A percentile compares a stretch with the other conserved stretches of the same genome.
Evolutionary conservation across 1,284 basidiomycete genomes (phyloP).

Genomic region (Apiotrichum brassicae): DNA sequence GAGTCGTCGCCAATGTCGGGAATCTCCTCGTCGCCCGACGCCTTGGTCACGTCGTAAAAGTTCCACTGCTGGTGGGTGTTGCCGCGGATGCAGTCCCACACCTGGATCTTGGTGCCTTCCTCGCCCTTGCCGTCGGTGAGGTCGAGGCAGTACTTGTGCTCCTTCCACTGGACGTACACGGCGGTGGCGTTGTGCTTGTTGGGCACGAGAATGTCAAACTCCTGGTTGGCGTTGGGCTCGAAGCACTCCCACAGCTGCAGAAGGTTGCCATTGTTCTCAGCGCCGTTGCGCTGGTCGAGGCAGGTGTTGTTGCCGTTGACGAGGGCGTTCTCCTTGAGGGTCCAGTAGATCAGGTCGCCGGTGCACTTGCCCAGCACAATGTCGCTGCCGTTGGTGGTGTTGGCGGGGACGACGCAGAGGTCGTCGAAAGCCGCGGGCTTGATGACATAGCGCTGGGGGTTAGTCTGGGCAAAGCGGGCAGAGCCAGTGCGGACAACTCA

Average conservation of each 20-base stretch:
- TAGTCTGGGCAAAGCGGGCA: too few relatives aligned
- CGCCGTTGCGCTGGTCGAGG: constrained; percentile 26
- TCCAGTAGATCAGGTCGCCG: constrained; percentile 4
- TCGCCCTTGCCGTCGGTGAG: constrained; percentile 27
- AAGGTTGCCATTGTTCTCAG: constrained; percentile 29
- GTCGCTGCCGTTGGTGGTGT: constrained; percentile 21
- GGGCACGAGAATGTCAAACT: constrained; percentile 17
- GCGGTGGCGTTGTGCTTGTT: neutral
- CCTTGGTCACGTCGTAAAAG: constrained; percentile 32
- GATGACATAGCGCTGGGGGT: constrained; percentile 16
- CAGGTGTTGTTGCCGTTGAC: constrained; percentile 18
- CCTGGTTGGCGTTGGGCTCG: constrained; percentile 33
- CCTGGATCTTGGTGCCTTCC: constrained; percentile 31
- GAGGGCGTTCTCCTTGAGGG: constrained; percentile 25
- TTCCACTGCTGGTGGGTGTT: constrained; percentile 42
- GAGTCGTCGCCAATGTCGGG: constrained; percentile 7
- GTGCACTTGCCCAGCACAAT: constrained; percentile 33
- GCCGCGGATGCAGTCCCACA: constrained; percentile 32
- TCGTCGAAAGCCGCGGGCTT: constrained; percentile 25
- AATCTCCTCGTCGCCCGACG: constrained; percentile 4
- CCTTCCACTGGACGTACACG: constrained; percentile 25
- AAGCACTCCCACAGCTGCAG: constrained; percentile 37
- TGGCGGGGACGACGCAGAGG: constrained; percentile 32
- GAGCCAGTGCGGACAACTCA: too few relatives aligned
- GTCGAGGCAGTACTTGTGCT: constrained; percentile 32